phyloP scores from a whole-genome alignment of 192 early-diverging fungal species.

The Dissophora globulifera region DNA sequence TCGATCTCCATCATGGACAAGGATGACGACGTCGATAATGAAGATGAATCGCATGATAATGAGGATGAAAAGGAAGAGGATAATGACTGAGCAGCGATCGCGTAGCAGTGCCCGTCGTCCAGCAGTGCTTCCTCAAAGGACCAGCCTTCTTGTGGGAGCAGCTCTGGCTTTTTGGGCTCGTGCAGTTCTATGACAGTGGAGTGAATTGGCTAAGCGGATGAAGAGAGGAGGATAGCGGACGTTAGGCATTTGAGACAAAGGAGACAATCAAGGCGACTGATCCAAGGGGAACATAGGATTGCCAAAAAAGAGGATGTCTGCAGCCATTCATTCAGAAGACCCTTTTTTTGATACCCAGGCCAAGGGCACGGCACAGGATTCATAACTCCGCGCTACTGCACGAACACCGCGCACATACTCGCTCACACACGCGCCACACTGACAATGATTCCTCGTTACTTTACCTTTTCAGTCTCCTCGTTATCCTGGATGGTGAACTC shows the following conservation, averaged over 20 bases:
- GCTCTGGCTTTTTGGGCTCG: constrained; percentile 8
- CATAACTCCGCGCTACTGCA: no score
- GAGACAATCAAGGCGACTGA: background rate
- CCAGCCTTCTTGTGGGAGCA: constrained; percentile 36
- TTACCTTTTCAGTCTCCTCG: constrained; percentile 22
- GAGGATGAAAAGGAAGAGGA: no score
- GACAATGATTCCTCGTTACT: background rate
- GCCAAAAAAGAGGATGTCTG: no score
- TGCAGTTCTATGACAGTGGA: constrained; percentile 28
- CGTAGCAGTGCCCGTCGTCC: constrained; percentile 40
- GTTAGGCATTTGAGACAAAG: background rate
- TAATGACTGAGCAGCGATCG: constrained; percentile 40
- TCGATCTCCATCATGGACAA: constrained; percentile 14
- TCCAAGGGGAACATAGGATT: background rate
- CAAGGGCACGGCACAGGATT: no score
- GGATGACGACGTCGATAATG: no score
- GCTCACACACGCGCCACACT: background rate
- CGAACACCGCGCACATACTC: no score
- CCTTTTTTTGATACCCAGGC: no score
- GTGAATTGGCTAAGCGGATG: constrained; percentile 15
- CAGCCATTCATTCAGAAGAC: no score
- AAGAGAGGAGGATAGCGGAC: background rate
- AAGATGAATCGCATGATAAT: no score
- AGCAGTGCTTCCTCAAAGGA: constrained; percentile 39
- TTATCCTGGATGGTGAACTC: constrained; percentile 54